Base-by-base conservation (phyloP, 176 grass and related monocot genomes). In the Tillandsia leiboldiana region DNA sequence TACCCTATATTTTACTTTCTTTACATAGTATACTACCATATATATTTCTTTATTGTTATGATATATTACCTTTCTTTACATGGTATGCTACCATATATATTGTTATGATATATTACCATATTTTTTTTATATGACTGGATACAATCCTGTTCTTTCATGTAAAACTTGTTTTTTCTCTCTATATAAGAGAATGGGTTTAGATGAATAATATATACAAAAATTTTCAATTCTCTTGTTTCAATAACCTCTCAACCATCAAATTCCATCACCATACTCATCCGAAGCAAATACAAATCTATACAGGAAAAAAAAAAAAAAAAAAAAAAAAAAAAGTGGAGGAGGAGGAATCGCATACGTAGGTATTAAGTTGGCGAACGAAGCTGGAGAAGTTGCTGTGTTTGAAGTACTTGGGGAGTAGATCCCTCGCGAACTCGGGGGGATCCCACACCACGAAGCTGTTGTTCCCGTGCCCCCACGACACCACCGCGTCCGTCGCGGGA, bases 361-460 rank as follows among this genome's bases (percentile, higher is more conserved):
- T 96, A 80, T 96, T 96, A 75, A 96, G 87, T 82, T 96, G 91
- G 20, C 91, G 66, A 65, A 96, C 91, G 79, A 96, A 96, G 66
- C 85, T 89, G 1, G 91, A 96, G 84, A 96, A 96, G 75, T 96
- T 96, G 71, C 74, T 96, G 75, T 96, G 91, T 81, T 96, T 96
- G 79, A 96, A 96, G 80, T 90, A 96, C 66, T 96, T 96, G 42
- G 91, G 91, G 28, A 96, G 85, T 65, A 96, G 91, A 83, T 96
- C 91, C 18, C 87, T 73, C 1, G 91, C 91, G 78, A 96, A 96
- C 81, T 96, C 91, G 10, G 91, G 91, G 47, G 91, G 86, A 26
- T 90, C 90, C 91, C 91, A 96, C 1, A 96, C 91, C 67, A 96
- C 68, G 69, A 96, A 96, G 84, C 91, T 96, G 87, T 90, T 96